A percentile compares a stretch with the other conserved stretches of the same genome.
phyloP scores from a whole-genome alignment of 768 basidiomycete species.

The Amanita thiersii region DNA sequence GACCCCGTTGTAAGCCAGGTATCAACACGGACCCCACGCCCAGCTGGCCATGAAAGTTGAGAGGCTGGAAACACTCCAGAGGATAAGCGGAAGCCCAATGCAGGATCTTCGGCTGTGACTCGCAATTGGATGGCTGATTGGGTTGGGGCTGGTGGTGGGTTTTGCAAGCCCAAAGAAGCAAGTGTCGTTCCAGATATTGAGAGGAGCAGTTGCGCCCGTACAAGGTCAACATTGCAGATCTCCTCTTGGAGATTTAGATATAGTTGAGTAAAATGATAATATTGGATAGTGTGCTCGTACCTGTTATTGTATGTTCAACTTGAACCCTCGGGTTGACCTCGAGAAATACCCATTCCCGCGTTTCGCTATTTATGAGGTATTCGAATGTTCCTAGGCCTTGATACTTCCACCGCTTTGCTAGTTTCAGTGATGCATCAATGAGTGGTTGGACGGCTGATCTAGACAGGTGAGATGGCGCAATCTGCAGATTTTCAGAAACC shows the following conservation, averaged over 20 bases:
- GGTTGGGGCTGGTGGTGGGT: slow-evolving; percentile 60
- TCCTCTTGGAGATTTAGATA: slow-evolving; percentile 47
- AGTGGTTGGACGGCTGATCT: slow-evolving; percentile 64
- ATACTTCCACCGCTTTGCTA: slow-evolving; percentile 70
- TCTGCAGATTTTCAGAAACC: slow-evolving; percentile 12
- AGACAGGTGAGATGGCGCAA: slow-evolving; percentile 73
- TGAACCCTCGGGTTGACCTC: slow-evolving; percentile 91
- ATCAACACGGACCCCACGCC: slow-evolving; percentile 81
- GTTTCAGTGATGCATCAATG: slow-evolving; percentile 66
- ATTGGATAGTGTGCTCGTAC: slow-evolving; percentile 28
- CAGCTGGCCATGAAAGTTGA: slow-evolving; percentile 62
- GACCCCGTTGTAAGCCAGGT: slow-evolving; percentile 74
- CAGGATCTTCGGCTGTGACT: slow-evolving; percentile 84
- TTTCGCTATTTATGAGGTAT: slow-evolving; percentile 70
- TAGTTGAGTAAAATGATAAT: background rate
- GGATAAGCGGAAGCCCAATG: slow-evolving; percentile 69
- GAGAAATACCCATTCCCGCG: slow-evolving; percentile 78
- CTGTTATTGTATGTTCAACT: slow-evolving; percentile 90
- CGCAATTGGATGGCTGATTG: slow-evolving; percentile 83
- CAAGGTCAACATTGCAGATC: slow-evolving; percentile 82
- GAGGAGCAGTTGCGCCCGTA: slow-evolving; percentile 84
- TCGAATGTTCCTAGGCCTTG: slow-evolving; percentile 86
- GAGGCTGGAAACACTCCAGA: slow-evolving; percentile 78
- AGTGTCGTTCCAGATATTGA: slow-evolving; percentile 64
- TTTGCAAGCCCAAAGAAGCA: slow-evolving; percentile 59